Evolutionary conservation across 2,329 filamentous ascomycete species (phyloP).

Genomic region (Penicillium sp.): DNA sequence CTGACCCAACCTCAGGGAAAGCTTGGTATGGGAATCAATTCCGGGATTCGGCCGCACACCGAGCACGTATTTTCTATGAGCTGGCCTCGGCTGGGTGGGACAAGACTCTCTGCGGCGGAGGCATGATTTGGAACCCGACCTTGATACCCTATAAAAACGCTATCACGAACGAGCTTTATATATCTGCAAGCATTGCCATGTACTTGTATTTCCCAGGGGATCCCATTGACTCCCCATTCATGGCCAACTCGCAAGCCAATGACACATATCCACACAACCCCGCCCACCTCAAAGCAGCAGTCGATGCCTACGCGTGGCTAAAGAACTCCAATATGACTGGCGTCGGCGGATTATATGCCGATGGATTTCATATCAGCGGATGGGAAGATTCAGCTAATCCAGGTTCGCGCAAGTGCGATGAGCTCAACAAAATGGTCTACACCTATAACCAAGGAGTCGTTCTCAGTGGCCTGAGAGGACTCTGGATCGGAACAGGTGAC

Average conservation of each 20-base stretch:
- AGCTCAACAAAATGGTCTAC: slow-evolving; percentile 85
- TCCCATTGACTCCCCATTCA: slow-evolving; percentile 71
- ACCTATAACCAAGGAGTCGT: slow-evolving; percentile 96
- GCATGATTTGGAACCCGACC: slow-evolving; percentile 88
- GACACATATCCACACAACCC: slow-evolving; percentile 57
- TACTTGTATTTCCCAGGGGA: slow-evolving; percentile 88
- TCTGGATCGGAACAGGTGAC: slow-evolving; percentile 80
- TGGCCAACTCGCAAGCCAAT: slow-evolving; percentile 30
- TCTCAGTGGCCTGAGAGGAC: slow-evolving; percentile 76
- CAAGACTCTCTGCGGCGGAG: slow-evolving; percentile 76
- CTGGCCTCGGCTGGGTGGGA: slow-evolving; percentile 81
- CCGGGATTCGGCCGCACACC: slow-evolving; percentile 76
- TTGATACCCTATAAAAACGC: slow-evolving; percentile 90
- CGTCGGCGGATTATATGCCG: slow-evolving; percentile 72
- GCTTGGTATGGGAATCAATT: slow-evolving; percentile 79
- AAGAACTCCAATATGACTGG: slow-evolving; percentile 80
- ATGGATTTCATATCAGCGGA: slow-evolving; percentile 84
- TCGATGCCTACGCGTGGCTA: slow-evolving; percentile 82
- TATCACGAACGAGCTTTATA: slow-evolving; percentile 90
- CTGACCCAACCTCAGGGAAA: slow-evolving; percentile 25
- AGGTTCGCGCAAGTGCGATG: slow-evolving; percentile 75
- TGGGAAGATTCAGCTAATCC: slow-evolving; percentile 60
- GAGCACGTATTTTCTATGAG: slow-evolving; percentile 84
- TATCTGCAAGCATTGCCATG: slow-evolving; percentile 84
- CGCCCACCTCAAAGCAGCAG: slow-evolving; percentile 71